Base-by-base conservation (phyloP, 805 yeast species). In the Spencermartinsiella europaea region DNA sequence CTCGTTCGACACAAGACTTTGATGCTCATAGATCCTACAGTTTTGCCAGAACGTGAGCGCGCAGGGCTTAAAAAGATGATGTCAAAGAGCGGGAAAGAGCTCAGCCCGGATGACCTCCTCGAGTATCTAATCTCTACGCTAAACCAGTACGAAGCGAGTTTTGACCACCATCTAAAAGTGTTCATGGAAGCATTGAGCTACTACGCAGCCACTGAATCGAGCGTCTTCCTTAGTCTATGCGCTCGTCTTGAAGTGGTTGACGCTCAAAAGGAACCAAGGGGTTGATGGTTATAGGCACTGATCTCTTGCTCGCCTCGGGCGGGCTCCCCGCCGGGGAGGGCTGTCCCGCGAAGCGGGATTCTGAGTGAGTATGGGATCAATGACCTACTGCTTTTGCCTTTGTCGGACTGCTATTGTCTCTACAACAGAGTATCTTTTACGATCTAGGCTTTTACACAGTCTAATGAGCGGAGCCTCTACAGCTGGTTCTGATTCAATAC, bases 131-230 rank as follows among this genome's bases (percentile, higher is more conserved):
- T 59, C 21, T 43, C 49, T 3, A 47, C 58, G 5, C 44, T 70
- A 31, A 48, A 46, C 12, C 61, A 63, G 45, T 63, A 64, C 44
- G 63, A 64, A 42, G 51, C 45, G 27, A 58, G 63, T 21, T 76
- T 76, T 55, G 67, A 68, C 37, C 70, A 72, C 42, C 62, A 67
- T 34, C 53, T 74, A 38, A 65, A 70, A 34, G 70, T 64, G 31
- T 69, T 75, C 46, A 69, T 75, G 56, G 61, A 62, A 4, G 65
- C 68, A 5, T 55, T 74, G 41, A 68, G 69, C 46, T 65, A 61
- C 20, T 62, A 57, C 45, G 77, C 77, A 2, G 76, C 73, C 28
- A 58, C 66, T 1, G 77, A 74, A 42, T 70, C 72, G 36, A 66
- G 71, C 38, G 70, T 61, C 40, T 60, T 74, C 40, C 57, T 72